Evolutionary conservation across 1,284 basidiomycete genomes (phyloP), one percentile per base, ranked within the genome.

Genomic region (Austroboletus niveus): DNA sequence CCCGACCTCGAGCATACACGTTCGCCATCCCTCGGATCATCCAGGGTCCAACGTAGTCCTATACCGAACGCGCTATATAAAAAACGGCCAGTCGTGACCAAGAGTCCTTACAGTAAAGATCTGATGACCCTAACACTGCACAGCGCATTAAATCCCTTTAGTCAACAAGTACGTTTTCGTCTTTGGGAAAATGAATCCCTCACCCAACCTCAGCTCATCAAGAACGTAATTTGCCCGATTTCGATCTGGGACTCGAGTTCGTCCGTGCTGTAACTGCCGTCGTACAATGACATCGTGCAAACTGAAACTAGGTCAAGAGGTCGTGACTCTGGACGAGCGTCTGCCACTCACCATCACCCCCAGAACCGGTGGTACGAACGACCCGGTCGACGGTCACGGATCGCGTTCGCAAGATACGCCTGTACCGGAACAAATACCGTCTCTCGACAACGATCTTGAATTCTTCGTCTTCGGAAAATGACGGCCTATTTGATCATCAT

Each of bases 391-490:
- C 29, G 15, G 49, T 43, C 45, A 35, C 34, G 11, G 20, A 2
- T 30, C 20, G 46, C 2, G 60, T 59, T 43, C 57, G 53, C 38
- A 20, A 17, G 47, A 59, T 61, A 11, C 54, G 34, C 31, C 44
- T 47, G 27, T 53, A 61, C 29, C 54, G 4, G 11, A 57, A 32
- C 46, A 60, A 32, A 36, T 50, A 57, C 11, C 46, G 45, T 35
- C 43, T 57, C 44, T 51, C 41, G 30, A 62, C 9, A 0, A 32
- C 1, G 24, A 62, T 32, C 35, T 62, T 46, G 29, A 50, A 50
- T 20, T 1, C 4, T 20, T 59, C 48, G 8, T 47, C n/a, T 8
- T 43, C 24, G 15, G 41, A 4, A 2, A 60, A 45, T 14, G 43
- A 48, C 12, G 46, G 43, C 6, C 34, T 35, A 35, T 9, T 12